Base-by-base conservation (phyloP, 2,329 filamentous ascomycete species). In the Parasarocladium wereldwijsianum region DNA sequence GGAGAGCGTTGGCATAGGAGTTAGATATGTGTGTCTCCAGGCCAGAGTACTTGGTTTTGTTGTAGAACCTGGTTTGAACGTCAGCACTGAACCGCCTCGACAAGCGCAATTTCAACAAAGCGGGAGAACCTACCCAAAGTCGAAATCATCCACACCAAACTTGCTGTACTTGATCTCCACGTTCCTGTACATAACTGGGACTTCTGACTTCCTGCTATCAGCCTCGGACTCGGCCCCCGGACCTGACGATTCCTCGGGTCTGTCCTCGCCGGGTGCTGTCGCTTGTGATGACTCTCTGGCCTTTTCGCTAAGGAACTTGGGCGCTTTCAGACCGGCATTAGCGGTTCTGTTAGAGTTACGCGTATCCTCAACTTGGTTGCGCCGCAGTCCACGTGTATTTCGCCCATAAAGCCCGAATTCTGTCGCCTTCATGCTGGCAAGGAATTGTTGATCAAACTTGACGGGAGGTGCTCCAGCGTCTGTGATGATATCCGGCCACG, bases 151-250 rank as follows among this genome's bases (percentile, higher is more conserved):
- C n/a, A 98, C 85, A 13, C 90, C 90, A 52, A 94, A 98, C 49
- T 85, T 92, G 63, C 87, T 94, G 60, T 96, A 98, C 50, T 94
- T 94, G 57, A 98, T 98, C 51, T 96, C 87, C 8, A 94, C 81
- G 43, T 85, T 86, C 39, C 81, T 76, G 51, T 98, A 98, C 60
- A 90, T 83, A 7, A 81, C 70, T 14, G 87, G 80, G 4, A 90
- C 79, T 33, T 93, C 85, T 23, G 79, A 72, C 38, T 83, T 80
- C 33, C 78, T 70, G 38, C 78, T 77, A 37, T 81, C 76, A 4
- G 87, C 60, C 32, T 79, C 75, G 32, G 71, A 60, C 21, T 76
- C 72, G n/a, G 71, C 69, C 35, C 87, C 52, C 1, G 72, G 64
- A 34, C 78, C 73, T 23, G 66, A 58, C 2, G 75, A 59, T 33